Evolutionary conservation across 2,329 filamentous ascomycete species (phyloP), one percentile per base, ranked within the genome.

Genomic region (Pseudocercospora cruenta): DNA sequence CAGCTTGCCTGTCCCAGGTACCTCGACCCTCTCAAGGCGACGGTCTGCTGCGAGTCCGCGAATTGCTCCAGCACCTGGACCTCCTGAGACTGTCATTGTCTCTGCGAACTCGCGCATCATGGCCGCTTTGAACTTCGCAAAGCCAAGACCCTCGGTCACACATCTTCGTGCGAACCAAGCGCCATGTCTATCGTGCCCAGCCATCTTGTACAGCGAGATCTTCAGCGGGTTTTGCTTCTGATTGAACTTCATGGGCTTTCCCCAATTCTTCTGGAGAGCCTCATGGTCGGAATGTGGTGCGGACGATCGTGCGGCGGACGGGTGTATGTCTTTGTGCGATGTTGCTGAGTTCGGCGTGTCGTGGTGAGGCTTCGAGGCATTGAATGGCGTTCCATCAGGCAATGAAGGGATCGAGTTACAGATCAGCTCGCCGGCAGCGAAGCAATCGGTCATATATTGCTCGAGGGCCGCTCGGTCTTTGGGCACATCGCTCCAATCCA

Each of bases 131-230:
- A 93, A 96, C 75, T 87, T 89, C 21, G 87, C 85, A 77, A 96
- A 97, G 0, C 88, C 84, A 21, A 96, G 77, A 0, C 90, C 91
- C 72, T 91, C 88, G 74, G 97, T 93, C 21, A 96, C 84, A 76
- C 93, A 96, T 58, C 91, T 84, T 63, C 94, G 83, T 24, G 92
- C 92, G 79, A 97, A 98, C 94, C 94, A 98, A 7, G 91, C 85
- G 1, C 94, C 94, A 70, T 90, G 90, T 43, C 92, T 89, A 78
- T 98, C 94, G 72, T 91, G 90, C 2, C 90, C 87, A 0, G 85
- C 81, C 66, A 95, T 84, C 78, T 96, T 96, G 81, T 91, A 97
- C 24, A 97, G 88, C 63, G 84, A 85, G 68, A 97, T 89, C 0
- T 85, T 88, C 8, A 92, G 82, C 0, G 92, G 91, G 74, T 96